A percentile compares a stretch with the other conserved stretches of the same genome.
Evolutionary conservation across 2,329 filamentous ascomycete genomes (phyloP).

Genomic region (Nannizzia gypsea): DNA sequence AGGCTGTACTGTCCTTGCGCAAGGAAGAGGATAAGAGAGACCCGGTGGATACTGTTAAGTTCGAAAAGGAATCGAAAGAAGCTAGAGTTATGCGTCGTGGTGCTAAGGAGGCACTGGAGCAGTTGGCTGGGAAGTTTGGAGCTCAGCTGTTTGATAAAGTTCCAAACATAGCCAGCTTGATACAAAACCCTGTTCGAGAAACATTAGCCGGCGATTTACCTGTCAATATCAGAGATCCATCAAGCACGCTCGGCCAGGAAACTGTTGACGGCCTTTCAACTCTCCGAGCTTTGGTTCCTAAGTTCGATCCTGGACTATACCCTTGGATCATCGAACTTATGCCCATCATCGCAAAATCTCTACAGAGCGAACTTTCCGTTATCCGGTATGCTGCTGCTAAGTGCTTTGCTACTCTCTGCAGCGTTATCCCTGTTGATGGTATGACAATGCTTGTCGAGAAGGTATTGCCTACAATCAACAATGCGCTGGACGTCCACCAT

Average conservation of each 20-base stretch:
- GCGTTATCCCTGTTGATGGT: slow-evolving; percentile 83
- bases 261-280: slow-evolving; percentile 90
- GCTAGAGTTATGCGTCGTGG: slow-evolving; percentile 84
- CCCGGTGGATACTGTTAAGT: slow-evolving; percentile 79
- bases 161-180: slow-evolving; percentile 66
- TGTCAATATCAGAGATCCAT: slow-evolving; percentile 58
- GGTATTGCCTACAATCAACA: slow-evolving; percentile 82
- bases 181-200: slow-evolving; percentile 65
- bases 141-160: slow-evolving; percentile 66
- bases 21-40: slow-evolving; percentile 96
- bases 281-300: slow-evolving; percentile 85
- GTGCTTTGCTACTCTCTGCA: slow-evolving; percentile 93
- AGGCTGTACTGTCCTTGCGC: slow-evolving; percentile 78
- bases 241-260: slow-evolving; percentile 71
- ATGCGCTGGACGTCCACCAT: slow-evolving; percentile 74
- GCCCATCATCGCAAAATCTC: slow-evolving; percentile 72
- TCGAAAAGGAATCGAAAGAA: slow-evolving; percentile 76
- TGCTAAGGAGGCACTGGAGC: slow-evolving; percentile 86
- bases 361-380: slow-evolving; percentile 80
- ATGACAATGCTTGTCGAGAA: slow-evolving; percentile 94
- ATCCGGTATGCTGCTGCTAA: slow-evolving; percentile 95
- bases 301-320: slow-evolving; percentile 62
- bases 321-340: slow-evolving; percentile 72
- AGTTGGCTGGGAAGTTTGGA: slow-evolving; percentile 70
- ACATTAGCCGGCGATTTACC: slow-evolving; percentile 66